phyloP scores from a whole-genome alignment of 306 rosid genomes.

The Citrullus colocynthis region DNA sequence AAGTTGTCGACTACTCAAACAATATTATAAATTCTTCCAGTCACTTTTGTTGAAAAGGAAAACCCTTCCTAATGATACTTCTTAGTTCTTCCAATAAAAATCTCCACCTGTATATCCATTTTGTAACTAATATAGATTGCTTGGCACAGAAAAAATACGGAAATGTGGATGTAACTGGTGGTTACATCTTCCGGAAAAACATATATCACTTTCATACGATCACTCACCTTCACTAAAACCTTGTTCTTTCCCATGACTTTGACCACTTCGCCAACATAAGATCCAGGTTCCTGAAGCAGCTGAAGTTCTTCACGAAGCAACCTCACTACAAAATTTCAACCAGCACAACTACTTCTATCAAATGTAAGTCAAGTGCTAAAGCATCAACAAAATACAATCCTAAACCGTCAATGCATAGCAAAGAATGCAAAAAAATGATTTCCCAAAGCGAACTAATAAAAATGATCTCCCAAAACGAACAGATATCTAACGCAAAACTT shows the following conservation, averaged over 20 bases:
- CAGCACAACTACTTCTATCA: conserved; percentile 1
- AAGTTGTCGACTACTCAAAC: background rate
- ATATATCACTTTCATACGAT: background rate
- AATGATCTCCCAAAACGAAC: background rate
- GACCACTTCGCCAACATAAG: conserved; percentile 94
- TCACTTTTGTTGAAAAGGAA: background rate
- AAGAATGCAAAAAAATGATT: background rate
- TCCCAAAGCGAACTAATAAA: background rate
- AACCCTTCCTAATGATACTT: background rate
- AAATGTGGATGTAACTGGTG: background rate
- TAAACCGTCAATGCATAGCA: background rate
- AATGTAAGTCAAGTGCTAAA: background rate
- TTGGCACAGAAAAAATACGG: background rate
- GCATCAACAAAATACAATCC: background rate
- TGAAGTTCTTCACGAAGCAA: conserved; percentile 95
- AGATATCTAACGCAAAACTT: background rate
- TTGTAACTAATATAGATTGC: background rate
- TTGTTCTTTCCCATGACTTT: conserved; percentile 97
- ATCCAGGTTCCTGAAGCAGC: conserved; percentile 97
- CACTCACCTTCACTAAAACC: conserved; percentile 79
- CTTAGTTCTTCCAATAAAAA: background rate
- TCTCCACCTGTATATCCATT: background rate
- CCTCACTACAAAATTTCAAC: conserved; percentile 48
- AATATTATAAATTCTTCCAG: background rate
- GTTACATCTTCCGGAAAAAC: background rate